Evolutionary conservation across 768 basidiomycete species (phyloP).

Genomic region (Antrodiella citrinella): DNA sequence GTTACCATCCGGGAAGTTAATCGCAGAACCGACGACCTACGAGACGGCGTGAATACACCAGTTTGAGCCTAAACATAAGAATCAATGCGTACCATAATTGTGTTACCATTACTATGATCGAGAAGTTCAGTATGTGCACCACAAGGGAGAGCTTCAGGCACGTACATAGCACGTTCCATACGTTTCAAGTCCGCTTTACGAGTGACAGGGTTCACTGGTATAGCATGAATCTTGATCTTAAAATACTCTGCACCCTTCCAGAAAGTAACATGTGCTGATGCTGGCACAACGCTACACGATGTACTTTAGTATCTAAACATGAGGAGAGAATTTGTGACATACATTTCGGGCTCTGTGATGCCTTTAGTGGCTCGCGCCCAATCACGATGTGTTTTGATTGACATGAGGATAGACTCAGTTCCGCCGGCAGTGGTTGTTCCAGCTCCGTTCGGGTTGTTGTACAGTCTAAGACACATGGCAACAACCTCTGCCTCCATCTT

Average conservation of each 20-base stretch:
- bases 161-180: constrained; percentile 84
- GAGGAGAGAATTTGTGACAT: constrained; percentile 16
- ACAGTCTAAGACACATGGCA: constrained; percentile 78
- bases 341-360: constrained; percentile 92
- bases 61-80: neutral
- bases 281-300: constrained; percentile 64
- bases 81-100: constrained; percentile 66
- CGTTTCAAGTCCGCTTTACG: constrained; percentile 71
- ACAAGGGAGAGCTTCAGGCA: constrained; percentile 10
- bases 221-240: constrained; percentile 79
- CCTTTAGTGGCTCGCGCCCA: constrained; percentile 84
- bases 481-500: constrained; percentile 98
- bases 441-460: constrained; percentile 76
- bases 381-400: constrained; percentile 88
- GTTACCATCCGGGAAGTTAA: constrained; percentile 82
- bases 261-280: constrained; percentile 89
- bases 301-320: too few relatives aligned
- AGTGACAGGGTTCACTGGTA: constrained; percentile 73
- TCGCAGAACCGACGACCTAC: constrained; percentile 76
- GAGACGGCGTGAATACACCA: neutral
- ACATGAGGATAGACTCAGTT: constrained; percentile 95
- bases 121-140: neutral
- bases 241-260: constrained; percentile 89
- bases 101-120: constrained; percentile 67
- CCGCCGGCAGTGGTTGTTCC: constrained; percentile 94